Percentiles rank a stretch among this genome's conserved stretches.
Evolutionary conservation across 768 basidiomycete species (phyloP).

Genomic region (Suillus fuscotomentosus): DNA sequence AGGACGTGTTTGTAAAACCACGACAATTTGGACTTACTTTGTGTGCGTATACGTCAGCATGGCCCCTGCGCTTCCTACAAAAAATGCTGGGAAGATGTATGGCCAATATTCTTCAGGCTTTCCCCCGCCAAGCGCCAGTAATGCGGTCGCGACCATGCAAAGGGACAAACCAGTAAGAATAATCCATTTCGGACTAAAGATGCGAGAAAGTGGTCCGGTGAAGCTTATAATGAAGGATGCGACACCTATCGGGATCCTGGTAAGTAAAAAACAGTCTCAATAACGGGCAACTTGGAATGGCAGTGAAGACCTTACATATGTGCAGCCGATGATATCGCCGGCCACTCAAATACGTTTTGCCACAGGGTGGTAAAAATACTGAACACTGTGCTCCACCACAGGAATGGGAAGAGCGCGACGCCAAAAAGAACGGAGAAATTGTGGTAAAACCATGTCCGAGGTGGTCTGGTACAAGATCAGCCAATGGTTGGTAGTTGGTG

Average conservation of each 20-base stretch:
- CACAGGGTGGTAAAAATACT: slow-evolving; percentile 36
- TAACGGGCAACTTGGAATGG: slow-evolving; percentile 1
- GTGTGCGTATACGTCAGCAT: slow-evolving; percentile 46
- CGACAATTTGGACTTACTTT: slow-evolving; percentile 35
- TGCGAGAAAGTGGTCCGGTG: slow-evolving; percentile 38
- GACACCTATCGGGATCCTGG: slow-evolving; percentile 42
- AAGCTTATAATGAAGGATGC: slow-evolving; percentile 36
- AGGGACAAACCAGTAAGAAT: slow-evolving; percentile 42
- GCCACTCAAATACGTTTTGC: slow-evolving; percentile 44
- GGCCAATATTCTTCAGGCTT: slow-evolving; percentile 43
- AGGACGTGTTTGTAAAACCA: background rate
- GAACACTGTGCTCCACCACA: slow-evolving; percentile 41
- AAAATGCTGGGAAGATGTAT: slow-evolving; percentile 48
- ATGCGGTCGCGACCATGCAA: slow-evolving; percentile 35
- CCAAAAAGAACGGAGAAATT: slow-evolving; percentile 41
- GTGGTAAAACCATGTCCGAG: slow-evolving; percentile 39
- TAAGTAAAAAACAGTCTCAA: background rate
- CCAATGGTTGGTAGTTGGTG: background rate
- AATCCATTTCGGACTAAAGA: slow-evolving; percentile 42
- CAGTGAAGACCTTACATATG: slow-evolving; percentile 32
- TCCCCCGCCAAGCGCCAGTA: slow-evolving; percentile 44
- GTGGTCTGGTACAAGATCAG: slow-evolving; percentile 29
- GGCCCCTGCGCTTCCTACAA: slow-evolving; percentile 44
- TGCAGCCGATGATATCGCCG: slow-evolving; percentile 35
- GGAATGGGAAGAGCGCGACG: slow-evolving; percentile 37